Base-by-base conservation (phyloP, 2,329 filamentous ascomycete genomes). In the Sarocladium kiliense region DNA sequence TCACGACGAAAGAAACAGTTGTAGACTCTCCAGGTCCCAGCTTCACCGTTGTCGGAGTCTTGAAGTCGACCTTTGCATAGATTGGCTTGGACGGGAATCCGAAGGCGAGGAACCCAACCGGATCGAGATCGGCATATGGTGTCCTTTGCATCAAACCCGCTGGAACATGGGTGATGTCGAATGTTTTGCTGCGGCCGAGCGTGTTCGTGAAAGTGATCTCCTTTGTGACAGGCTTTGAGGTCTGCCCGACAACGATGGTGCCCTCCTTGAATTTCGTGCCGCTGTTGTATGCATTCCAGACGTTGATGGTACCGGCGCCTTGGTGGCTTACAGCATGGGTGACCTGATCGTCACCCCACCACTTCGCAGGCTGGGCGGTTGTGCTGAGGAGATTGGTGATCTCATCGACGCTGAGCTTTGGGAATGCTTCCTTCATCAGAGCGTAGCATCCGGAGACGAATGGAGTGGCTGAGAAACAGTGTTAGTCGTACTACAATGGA, bases 231-330 rank as follows among this genome's bases (percentile, higher is more conserved):
- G 45, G 34, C 47, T 53, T n/a, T 3, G 45, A 27, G 3, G 45
- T 41, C 25, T 42, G 21, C 4, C 34, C 34, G 21, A 53, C 4
- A 1, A 23, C 19, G 12, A 56, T 23, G 23, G 36, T 41, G n/a
- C 39, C 36, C 4, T 44, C 16, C 12, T 56, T 19, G 54, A 56
- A 53, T 25, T 34, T 42, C 16, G 37, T 36, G 26, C 54, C 54
- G 45, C 45, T 53, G 34, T 60, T 58, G 21, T 54, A 47, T 16
- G 69, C 68, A 16, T 65, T 60, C 39, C 67, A 67, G 2, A 59
- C 64, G 54, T 71, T 65, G 5, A 71, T 59, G 6, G 69, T 54
- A 4, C 69, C 69, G 5, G 67, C 65, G 9, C 69, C 70, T 56
- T 72, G 69, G 44, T 71, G 68, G 2, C 63, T 58, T 0, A 63